These are phyloP conservation scores for Leptographium procerum DNA, from an alignment of 2,329 filamentous ascomycete genomes.

Conservation along the genomic window DNA sequence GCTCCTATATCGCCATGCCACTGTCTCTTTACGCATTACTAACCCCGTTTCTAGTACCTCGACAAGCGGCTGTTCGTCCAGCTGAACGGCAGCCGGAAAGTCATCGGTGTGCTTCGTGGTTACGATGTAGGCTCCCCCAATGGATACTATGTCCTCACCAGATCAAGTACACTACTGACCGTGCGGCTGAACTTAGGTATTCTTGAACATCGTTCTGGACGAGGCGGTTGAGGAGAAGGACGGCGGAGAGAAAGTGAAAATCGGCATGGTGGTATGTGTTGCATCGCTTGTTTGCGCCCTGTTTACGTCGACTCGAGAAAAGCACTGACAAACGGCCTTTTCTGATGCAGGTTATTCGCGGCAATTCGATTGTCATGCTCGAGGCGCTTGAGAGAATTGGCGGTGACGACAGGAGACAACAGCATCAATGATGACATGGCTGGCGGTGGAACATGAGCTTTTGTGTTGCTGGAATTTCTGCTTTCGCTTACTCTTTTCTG, in stretches of 20 bases:
- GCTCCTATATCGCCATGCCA: background rate
- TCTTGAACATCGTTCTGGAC: constrained; percentile 95
- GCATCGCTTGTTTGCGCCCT: background rate
- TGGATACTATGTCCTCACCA: background rate
- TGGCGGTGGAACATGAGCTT: background rate
- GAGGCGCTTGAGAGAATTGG: constrained; percentile 66
- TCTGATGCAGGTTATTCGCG: constrained; percentile 65
- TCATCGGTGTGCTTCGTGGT: constrained; percentile 84
- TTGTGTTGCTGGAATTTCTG: background rate
- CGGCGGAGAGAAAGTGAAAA: constrained; percentile 75
- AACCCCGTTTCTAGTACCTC: constrained; percentile 59
- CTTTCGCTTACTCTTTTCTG: background rate
- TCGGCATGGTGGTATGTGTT: constrained; percentile 76
- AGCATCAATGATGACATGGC: background rate
- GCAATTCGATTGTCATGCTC: constrained; percentile 97
- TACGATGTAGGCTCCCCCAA: constrained; percentile 64
- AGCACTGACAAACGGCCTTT: background rate
- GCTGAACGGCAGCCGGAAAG: constrained; percentile 93
- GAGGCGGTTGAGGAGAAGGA: constrained; percentile 93
- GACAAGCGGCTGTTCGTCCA: constrained; percentile 98
- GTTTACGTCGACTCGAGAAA: background rate
- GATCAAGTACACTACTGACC: background rate
- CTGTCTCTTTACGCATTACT: background rate
- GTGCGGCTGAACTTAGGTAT: constrained; percentile 51
- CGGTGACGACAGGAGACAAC: constrained; percentile 34